Base-by-base conservation (phyloP, 1,139 yeast species). In the Candida frijolesensis region DNA sequence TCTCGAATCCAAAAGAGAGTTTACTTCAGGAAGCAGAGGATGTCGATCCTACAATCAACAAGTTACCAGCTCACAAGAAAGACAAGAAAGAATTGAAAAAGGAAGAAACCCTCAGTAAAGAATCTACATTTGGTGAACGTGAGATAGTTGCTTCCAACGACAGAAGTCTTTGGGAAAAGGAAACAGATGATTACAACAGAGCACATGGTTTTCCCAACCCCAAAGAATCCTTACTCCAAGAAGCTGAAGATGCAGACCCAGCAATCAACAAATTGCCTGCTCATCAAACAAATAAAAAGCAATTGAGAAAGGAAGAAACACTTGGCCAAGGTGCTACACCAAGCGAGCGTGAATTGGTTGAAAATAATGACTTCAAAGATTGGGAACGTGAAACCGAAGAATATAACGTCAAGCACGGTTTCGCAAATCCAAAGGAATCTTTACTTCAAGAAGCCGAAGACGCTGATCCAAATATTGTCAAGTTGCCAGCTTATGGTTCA, bases 361-460 rank as follows among this genome's bases (percentile, higher is more conserved):
- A 38, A 19, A 44, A 30, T 8, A 49, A 54, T 19, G 54, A 51
- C 34, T 38, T 54, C 11, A 50, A 49, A n/a, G 44, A 52, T 7
- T 52, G 58, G 46, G 72, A 67, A 47, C 61, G 57, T 2, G 67
- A 62, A 9, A 64, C 67, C 33, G 64, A 59, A 22, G 60, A 60
- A 4, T 59, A 67, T 58, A 70, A 70, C 60, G 67, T 61, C 55
- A 57, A 67, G 55, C 68, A 61, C 46, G 72, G 71, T 3, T 52
- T 58, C 50, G 57, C 56, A 44, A 56, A 61, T 47, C 65, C 62
- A 34, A 56, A 65, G 45, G 60, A 65, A 44, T 62, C 70, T 12
- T 60, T 70, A 54, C 59, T 69, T 43, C 71, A 67, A 42, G 64
- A 64, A 42, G 73, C 71, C 16, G 70, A 65, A 48, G 63, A 58